Base-by-base conservation (phyloP, 352 stramenopile species). In the Phytopythium kandeliae region DNA sequence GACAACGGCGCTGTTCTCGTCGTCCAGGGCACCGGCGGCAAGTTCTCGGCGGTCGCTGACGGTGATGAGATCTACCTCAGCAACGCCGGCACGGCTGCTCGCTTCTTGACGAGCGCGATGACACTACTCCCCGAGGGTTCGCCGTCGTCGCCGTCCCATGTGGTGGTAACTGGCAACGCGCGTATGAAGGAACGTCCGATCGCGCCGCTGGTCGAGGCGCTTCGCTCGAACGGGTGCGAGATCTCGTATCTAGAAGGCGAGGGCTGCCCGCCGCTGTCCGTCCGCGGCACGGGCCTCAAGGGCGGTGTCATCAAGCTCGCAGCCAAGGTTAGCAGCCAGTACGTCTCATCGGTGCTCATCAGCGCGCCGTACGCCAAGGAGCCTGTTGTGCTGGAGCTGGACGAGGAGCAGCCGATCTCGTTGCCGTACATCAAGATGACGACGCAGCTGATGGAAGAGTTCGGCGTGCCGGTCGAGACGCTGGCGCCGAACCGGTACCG, bases 111-210 rank as follows among this genome's bases (percentile, higher is more conserved):
- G 26, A 97, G 88, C 43, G 92, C 95, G 4, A 85, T 90, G 68
- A 90, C 82, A 10, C 65, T 92, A 30, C 60, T 84, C 5, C 67
- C 68, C 21, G 65, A 63, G 21, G 65, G 69, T 10, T n/a, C n/a
- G n/a, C 53, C 65, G 13, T 35, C 42, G n/a, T 1, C 7, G 17
- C 12, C 28, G 11, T 36, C 30, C n/a, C 45, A 40, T 31, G 69
- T 92, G 21, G 54, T 89, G 6, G 79, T 99, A 42, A 97, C 98
- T 34, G 96, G 96, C 43, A 97, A 98, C 48, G 71, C 83, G 10
- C 81, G 96, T 48, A 99, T 99, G 96, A 90, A 97, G 52, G 96
- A 99, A 67, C 87, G 95, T 24, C 96, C 96, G 22, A 99, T 99
- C 55, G 80, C 85, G 13, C 92, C 98, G 60, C 71, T 98, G 19